These are phyloP conservation scores for Astrothelium macrocarpum DNA, from an alignment of 495 filamentous ascomycete genomes.

Conservation along the genomic window DNA sequence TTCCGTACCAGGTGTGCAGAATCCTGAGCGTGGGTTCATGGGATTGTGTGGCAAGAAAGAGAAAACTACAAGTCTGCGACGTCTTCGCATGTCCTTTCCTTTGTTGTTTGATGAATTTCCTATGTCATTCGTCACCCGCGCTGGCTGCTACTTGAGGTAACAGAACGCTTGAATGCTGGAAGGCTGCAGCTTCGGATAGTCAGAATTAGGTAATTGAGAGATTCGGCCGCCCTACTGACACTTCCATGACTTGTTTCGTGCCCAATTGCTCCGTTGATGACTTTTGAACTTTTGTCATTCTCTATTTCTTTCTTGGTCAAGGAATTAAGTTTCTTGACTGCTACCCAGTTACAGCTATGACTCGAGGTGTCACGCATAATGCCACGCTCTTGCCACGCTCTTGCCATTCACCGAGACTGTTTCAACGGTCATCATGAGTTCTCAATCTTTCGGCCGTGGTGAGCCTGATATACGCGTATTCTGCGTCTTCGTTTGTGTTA, in stretches of 20 bases:
- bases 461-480: background rate
- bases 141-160: constrained; percentile 4
- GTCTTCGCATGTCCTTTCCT: constrained; percentile 8
- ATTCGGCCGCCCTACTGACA: constrained; percentile 1
- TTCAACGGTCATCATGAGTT: background rate
- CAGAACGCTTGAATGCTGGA: constrained; percentile 1
- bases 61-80: constrained; percentile 3
- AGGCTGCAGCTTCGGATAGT: constrained; percentile 3
- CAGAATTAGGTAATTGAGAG: constrained; percentile 5
- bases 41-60: too few relatives aligned
- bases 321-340: background rate
- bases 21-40: background rate
- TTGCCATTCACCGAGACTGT: background rate
- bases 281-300: background rate
- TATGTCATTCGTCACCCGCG: constrained; percentile 4
- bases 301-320: background rate
- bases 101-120: background rate
- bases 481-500: background rate
- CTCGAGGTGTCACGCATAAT: background rate
- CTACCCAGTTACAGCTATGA: background rate
- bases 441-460: background rate
- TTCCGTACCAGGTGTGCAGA: constrained; percentile 3
- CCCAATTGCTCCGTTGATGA: background rate
- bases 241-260: constrained; percentile 1
- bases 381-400: background rate